phyloP scores from a whole-genome alignment of 768 basidiomycete genomes.

The Suillus luteus region DNA sequence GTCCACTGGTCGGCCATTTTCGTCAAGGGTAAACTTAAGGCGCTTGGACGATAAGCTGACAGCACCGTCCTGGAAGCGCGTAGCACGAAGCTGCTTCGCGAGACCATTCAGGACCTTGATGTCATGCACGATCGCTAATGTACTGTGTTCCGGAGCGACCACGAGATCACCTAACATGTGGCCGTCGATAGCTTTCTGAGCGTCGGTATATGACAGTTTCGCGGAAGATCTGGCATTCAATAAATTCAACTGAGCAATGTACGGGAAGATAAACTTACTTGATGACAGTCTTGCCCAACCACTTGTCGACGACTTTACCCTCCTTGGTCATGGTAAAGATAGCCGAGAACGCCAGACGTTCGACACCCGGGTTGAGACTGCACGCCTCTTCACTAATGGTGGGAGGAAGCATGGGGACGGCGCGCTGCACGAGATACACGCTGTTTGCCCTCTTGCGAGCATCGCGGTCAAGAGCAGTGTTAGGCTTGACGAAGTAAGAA shows the following conservation, averaged over 20 bases:
- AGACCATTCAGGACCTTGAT: constrained; percentile 68
- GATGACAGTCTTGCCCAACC: constrained; percentile 93
- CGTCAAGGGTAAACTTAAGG: constrained; percentile 79
- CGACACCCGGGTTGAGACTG: constrained; percentile 84
- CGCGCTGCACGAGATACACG: constrained; percentile 94
- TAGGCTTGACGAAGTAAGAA: constrained; percentile 91
- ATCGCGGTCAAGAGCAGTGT: constrained; percentile 97
- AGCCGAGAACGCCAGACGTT: constrained; percentile 89
- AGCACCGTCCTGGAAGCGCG: constrained; percentile 80
- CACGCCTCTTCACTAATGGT: constrained; percentile 91
- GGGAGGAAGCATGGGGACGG: constrained; percentile 96
- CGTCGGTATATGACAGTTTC: constrained; percentile 81
- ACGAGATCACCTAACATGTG: constrained; percentile 53
- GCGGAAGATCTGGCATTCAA: constrained; percentile 69
- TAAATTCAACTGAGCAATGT: constrained; percentile 8
- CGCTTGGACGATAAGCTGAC: constrained; percentile 69
- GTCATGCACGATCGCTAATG: constrained; percentile 70
- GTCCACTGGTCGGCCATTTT: constrained; percentile 76
- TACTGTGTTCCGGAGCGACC: constrained; percentile 58
- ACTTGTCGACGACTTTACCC: constrained; percentile 80
- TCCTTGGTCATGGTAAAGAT: constrained; percentile 85
- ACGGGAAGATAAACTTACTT: constrained; percentile 51
- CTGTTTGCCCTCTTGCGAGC: constrained; percentile 96
- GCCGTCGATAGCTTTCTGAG: constrained; percentile 82
- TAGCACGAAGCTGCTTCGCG: constrained; percentile 68